Base-by-base conservation (phyloP, 2,329 filamentous ascomycete species). In the Lachnellula willkommii region DNA sequence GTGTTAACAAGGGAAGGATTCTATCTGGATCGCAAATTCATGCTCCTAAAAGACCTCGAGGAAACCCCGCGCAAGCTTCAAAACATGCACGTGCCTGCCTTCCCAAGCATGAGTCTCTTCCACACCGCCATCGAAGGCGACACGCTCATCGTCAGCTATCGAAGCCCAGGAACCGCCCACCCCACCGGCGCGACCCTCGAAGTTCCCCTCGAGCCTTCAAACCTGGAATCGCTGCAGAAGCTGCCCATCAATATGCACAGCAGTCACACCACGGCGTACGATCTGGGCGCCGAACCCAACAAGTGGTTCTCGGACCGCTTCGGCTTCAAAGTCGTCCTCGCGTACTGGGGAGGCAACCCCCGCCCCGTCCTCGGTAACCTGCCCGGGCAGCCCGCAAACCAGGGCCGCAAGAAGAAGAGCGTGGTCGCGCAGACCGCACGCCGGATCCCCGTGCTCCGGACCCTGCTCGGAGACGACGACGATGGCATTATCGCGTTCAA, bases 221-320 rank as follows among this genome's bases (percentile, higher is more conserved):
- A 49, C 14, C 69, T 75, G 0, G 67, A 71, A 1, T 67, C 62
- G 0, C 71, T 87, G 2, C 69, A 75, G 0, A 70, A 70, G 26
- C 65, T 85, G 1, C 71, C 78, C 3, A 71, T 90, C 53, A 73
- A 76, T 43, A 78, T 91, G 65, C 80, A 88, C 62, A 71, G 74
- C 52, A 87, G 83, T 65, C 69, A 76, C 0, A 80, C 82, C 1
- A 70, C 70, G 11, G 85, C 78, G 1, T 87, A 83, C 66, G 77
- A 83, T 50, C 87, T 90, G 83, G 83, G 82, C 3, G 64, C 72
- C 2, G 55, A 70, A 28, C 84, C 80, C 65, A 81, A 85, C 60
- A 70, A 70, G 24, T 91, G 88, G 85, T 89, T 92, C 72, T 81
- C 80, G 15, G 74, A 76, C 20, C 79, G 83, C 59, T 82, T 90